Conservation (phyloP, 352 stramenopile species). For the Phytophthora pseudosyringae region DNA sequence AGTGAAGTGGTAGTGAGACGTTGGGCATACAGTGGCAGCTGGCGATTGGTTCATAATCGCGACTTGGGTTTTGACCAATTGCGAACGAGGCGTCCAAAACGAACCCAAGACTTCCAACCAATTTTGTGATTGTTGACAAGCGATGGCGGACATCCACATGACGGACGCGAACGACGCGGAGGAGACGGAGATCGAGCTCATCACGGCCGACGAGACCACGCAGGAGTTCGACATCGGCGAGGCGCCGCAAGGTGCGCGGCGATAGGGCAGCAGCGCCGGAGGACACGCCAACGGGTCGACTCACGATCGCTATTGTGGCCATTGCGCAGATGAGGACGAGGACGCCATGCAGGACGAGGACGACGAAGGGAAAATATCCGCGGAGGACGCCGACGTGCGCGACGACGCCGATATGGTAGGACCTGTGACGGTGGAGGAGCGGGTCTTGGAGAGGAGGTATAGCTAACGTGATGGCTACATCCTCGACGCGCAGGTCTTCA, state of each 20-base stretch:
- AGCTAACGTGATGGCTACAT: slow-evolving; percentile 14
- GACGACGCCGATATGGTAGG: slow-evolving; percentile 78
- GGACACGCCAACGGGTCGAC: not conserved
- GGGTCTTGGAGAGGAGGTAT: not conserved
- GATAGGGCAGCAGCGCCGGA: not conserved
- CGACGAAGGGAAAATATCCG: slow-evolving; percentile 66
- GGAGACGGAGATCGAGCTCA: slow-evolving; percentile 83
- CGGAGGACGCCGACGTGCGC: slow-evolving; percentile 70
- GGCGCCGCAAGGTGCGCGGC: slow-evolving; percentile 63
- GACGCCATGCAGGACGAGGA: slow-evolving; percentile 73
- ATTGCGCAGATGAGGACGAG: slow-evolving; percentile 60
- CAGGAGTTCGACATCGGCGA: slow-evolving; percentile 89
- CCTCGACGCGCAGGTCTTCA: slow-evolving; percentile 57
- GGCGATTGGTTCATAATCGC: slow-evolving; percentile 34
- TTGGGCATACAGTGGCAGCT: slow-evolving; percentile 42
- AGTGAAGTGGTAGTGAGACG: slow-evolving; percentile 7
- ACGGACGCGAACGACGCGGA: slow-evolving; percentile 37
- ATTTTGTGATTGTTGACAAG: slow-evolving; percentile 36
- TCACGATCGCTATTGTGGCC: not conserved
- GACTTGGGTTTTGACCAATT: slow-evolving; percentile 30
- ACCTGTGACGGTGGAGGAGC: not conserved
- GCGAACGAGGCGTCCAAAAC: not conserved
- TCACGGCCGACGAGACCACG: slow-evolving; percentile 78
- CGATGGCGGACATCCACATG: slow-evolving; percentile 36
- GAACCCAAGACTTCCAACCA: slow-evolving; percentile 25